These are phyloP conservation scores for Glarea lozoyensis DNA, from an alignment of 495 filamentous ascomycete genomes.

Conservation along the genomic window DNA sequence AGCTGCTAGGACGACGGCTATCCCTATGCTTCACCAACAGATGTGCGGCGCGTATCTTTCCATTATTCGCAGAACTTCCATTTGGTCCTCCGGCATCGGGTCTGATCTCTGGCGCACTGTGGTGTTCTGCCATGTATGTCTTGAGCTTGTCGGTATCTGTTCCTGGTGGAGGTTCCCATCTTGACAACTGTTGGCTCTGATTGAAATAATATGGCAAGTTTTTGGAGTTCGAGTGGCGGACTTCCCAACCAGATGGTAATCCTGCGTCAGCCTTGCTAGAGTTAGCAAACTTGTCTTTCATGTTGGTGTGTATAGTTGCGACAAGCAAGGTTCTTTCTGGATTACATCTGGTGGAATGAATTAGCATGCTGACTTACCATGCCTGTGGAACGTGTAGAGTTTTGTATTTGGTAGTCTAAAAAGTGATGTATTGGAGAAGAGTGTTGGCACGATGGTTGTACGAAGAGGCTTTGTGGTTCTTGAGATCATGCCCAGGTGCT, in stretches of 20 bases:
- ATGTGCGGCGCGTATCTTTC: conserved; percentile 88
- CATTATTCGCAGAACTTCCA: conserved; percentile 50
- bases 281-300: too few relatives aligned
- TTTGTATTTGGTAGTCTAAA: background rate
- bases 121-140: conserved; percentile 80
- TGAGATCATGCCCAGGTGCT: background rate
- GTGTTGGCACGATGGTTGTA: conserved; percentile 1
- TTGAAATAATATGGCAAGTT: conserved; percentile 99
- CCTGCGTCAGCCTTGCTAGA: conserved; percentile 69
- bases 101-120: conserved; percentile 47
- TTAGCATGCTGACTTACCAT: conserved; percentile 2
- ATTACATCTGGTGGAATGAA: too few relatives aligned
- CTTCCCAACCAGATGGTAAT: conserved; percentile 82
- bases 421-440: background rate
- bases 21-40: conserved; percentile 87
- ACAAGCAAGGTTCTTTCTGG: too few relatives aligned
- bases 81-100: conserved; percentile 27
- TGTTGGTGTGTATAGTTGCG: too few relatives aligned
- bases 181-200: conserved; percentile 65
- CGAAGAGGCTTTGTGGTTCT: conserved; percentile 1
- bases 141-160: conserved; percentile 88
- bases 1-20: conserved; percentile 80
- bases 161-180: conserved; percentile 85
- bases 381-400: conserved; percentile 1
- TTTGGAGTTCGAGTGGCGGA: conserved; percentile 92